A percentile compares a stretch with the other conserved stretches of the same genome.
Conservation (phyloP, 2,329 filamentous ascomycete species). For the Aspergillus felis region DNA sequence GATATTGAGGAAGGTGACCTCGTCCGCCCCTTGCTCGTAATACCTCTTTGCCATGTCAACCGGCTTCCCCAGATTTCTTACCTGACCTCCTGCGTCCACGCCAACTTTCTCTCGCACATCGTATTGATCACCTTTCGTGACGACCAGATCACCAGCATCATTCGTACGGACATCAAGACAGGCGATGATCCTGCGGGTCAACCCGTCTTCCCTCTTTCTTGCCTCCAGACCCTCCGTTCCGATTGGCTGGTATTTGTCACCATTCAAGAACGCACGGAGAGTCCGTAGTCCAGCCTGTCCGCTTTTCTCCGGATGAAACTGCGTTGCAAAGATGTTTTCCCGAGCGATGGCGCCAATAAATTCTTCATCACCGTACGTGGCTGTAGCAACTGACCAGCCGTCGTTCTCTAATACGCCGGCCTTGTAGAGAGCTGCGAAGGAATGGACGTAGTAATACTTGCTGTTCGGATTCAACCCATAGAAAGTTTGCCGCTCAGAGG, state of each 20-base stretch:
- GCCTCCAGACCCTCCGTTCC: constrained; percentile 23
- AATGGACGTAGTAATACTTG: constrained; percentile 99
- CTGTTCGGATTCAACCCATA: constrained; percentile 76
- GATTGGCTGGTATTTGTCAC: constrained; percentile 57
- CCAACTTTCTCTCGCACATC: constrained; percentile 86
- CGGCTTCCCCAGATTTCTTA: constrained; percentile 93
- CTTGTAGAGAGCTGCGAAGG: constrained; percentile 77
- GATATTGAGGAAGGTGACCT: constrained; percentile 97
- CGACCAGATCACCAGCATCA: constrained; percentile 89
- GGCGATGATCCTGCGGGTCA: constrained; percentile 91
- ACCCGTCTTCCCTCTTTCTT: constrained; percentile 52
- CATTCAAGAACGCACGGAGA: constrained; percentile 80
- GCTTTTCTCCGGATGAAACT: constrained; percentile 98
- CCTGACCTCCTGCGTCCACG: constrained; percentile 54
- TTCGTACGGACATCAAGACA: constrained; percentile 95
- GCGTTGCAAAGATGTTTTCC: constrained; percentile 82
- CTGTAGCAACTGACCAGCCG: constrained; percentile 91
- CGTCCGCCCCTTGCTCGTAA: constrained; percentile 94
- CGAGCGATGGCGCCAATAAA: constrained; percentile 88
- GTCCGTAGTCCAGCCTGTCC: constrained; percentile 83
- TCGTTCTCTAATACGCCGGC: constrained; percentile 69
- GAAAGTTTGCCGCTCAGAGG: constrained; percentile 52
- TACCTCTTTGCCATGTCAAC: constrained; percentile 91
- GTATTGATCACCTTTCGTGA: constrained; percentile 98
- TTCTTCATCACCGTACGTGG: constrained; percentile 78